phyloP scores from a whole-genome alignment of 176 grass and related monocot genomes.

The Cenchrus purpureus region DNA sequence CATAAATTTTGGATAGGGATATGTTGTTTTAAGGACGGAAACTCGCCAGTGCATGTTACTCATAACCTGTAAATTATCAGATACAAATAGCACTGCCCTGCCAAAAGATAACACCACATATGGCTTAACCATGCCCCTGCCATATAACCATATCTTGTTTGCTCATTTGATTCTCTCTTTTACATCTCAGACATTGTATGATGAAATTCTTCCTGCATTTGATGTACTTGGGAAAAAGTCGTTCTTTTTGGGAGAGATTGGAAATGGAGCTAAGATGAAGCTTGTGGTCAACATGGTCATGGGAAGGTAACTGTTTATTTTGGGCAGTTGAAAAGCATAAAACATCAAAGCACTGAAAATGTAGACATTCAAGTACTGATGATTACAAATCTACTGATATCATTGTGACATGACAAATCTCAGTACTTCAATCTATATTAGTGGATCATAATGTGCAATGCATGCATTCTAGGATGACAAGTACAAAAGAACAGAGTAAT shows the following conservation, averaged over 20 bases:
- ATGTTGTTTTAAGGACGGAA: slow-evolving; percentile 1
- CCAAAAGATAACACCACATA: background rate
- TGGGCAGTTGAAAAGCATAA: background rate
- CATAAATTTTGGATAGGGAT: slow-evolving; percentile 6
- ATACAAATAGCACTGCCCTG: slow-evolving; percentile 4
- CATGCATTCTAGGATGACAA: background rate
- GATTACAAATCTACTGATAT: background rate
- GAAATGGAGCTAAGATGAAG: slow-evolving; percentile 98
- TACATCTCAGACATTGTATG: slow-evolving; percentile 74
- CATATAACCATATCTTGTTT: slow-evolving; percentile 14
- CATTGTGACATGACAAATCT: background rate
- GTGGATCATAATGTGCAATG: background rate
- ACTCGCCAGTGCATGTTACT: slow-evolving; percentile 1
- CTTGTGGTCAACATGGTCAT: slow-evolving; percentile 99
- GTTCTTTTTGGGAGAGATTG: slow-evolving; percentile 88
- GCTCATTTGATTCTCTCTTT: background rate
- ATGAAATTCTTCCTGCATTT: slow-evolving; percentile 82
- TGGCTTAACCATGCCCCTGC: background rate
- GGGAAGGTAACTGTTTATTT: slow-evolving; percentile 73
- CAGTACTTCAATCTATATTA: background rate
- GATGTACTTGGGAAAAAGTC: slow-evolving; percentile 87
- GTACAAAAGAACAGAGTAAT: background rate
- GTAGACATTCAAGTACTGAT: background rate
- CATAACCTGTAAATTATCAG: background rate
- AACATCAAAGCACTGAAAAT: background rate